A percentile compares a stretch with the other conserved stretches of the same genome.
phyloP scores from a whole-genome alignment of 495 filamentous ascomycete species.

The Penicillium pulvis region DNA sequence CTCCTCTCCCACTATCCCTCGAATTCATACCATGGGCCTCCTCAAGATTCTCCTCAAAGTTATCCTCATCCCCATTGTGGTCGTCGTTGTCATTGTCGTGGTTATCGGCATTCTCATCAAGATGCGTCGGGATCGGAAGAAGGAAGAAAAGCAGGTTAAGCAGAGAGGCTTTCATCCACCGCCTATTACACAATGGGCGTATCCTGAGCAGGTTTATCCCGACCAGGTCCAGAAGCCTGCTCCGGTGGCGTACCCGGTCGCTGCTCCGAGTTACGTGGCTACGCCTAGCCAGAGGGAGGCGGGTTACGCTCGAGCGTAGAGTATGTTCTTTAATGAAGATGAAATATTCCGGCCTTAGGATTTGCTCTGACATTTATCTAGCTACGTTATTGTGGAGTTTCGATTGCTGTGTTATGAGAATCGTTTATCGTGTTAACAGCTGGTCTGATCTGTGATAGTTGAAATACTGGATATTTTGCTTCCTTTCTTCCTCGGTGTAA shows the following conservation, averaged over 20 bases:
- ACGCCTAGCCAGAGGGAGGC: conserved; percentile 10
- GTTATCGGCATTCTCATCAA: conserved; percentile 15
- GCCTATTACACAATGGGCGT: conserved; percentile 18
- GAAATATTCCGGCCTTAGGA: not conserved
- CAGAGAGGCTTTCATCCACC: conserved; percentile 16
- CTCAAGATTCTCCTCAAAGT: conserved; percentile 62
- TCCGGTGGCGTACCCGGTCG: conserved; percentile 5
- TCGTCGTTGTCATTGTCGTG: conserved; percentile 11
- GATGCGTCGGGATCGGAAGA: conserved; percentile 15
- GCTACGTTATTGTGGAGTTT: not conserved
- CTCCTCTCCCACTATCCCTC: not conserved
- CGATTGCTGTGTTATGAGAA: not conserved
- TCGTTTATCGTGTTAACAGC: not conserved
- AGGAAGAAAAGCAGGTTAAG: conserved; percentile 12
- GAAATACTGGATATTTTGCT: not conserved
- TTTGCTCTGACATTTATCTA: not conserved
- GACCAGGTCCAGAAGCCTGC: conserved; percentile 15
- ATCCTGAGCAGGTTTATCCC: conserved; percentile 2
- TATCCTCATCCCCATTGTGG: conserved; percentile 32
- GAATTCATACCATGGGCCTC: conserved; percentile 41
- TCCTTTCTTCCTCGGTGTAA: not conserved
- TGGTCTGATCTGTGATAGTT: not conserved
- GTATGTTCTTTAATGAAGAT: not conserved
- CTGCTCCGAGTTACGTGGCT: not conserved
- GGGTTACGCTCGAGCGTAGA: conserved; percentile 2